Evolutionary conservation across 176 grass and related monocot species (phyloP), one percentile per base, ranked within the genome.

Genomic region (Carex littledalei): DNA sequence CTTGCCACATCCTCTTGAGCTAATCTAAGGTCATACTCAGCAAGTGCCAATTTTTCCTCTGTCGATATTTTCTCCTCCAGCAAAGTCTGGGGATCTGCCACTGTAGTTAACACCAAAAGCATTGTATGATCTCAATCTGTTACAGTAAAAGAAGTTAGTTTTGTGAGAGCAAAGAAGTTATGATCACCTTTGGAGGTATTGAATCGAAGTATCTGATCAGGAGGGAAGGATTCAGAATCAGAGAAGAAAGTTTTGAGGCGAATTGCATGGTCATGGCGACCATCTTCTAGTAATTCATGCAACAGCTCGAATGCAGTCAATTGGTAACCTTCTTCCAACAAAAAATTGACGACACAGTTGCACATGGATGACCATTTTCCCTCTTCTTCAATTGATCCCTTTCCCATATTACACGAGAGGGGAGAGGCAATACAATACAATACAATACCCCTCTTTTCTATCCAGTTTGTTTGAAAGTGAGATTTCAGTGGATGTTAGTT

Each of bases 281-380:
- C 91, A 73, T 98, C 95, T 85, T 98, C 95, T 32, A 93, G 86
- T 53, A 98, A 86, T 76, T 98, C 95, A 78, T 98, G 95, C 75
- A 98, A 79, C 78, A 98, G 92, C 89, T 98, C 95, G 57, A 98
- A 92, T 61, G 95, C 95, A 24, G 95, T 93, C 65, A 98, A 91
- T 77, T 94, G 88, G 68, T 98, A 98, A 53, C 82, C 89, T 90
- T 98, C 95, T 87, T 98, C 91, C 84, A 98, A 67, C 85, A 98
- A 73, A 67, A 98, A 98, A 80, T 98, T 98, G 75, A 98, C 95
- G 18, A 98, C 95, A 85, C 95, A 98, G 83, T 98, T 98, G 88
- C 95, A 98, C 81, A 98, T 87, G 63, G 95, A 98, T 29, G 95
- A 78, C 89, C 94, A 97, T 84, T 87, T 84, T 70, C 91, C 92